phyloP scores from a whole-genome alignment of 2,329 filamentous ascomycete genomes.

The Epichloe uncinata region DNA sequence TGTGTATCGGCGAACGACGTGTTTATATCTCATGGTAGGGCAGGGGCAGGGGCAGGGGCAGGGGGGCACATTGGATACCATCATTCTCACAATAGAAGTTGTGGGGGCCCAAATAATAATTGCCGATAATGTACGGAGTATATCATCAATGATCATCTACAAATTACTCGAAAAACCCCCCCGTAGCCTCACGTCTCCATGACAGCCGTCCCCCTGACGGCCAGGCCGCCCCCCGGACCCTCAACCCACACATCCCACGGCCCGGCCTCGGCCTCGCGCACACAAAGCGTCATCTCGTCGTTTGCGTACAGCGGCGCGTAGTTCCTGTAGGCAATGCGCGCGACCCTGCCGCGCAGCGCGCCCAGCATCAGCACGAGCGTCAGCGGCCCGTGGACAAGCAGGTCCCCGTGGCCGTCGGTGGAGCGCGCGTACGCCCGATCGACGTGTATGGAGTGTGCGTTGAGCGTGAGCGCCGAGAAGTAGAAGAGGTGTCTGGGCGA shows the following conservation, averaged over 20 bases:
- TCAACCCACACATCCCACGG: conserved; percentile 54
- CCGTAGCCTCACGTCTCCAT: conserved; percentile 6
- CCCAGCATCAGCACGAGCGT: conserved; percentile 64
- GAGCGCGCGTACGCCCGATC: conserved; percentile 56
- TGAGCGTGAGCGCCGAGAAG: conserved; percentile 83
- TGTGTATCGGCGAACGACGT: no score
- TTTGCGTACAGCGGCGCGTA: conserved; percentile 66
- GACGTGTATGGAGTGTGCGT: conserved; percentile 83
- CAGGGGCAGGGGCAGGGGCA: no score
- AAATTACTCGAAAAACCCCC: no score
- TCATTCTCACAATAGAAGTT: no score
- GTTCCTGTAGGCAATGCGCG: conserved; percentile 63
- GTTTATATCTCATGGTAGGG: no score
- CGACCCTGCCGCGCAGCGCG: conserved; percentile 37
- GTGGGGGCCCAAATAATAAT: no score
- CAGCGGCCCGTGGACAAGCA: conserved; percentile 81
- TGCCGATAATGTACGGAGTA: no score
- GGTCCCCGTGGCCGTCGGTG: conserved; percentile 59
- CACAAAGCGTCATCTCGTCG: conserved; percentile 58
- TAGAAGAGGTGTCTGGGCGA: conserved; percentile 66
- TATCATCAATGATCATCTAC: no score
- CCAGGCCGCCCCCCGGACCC: conserved; percentile 42
- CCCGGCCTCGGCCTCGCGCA: conserved; percentile 29
- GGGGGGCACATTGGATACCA: no score
- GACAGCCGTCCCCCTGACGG: conserved; percentile 41